Percentiles rank a stretch among this genome's conserved stretches.
These are phyloP conservation scores for Verticillium tricorpus DNA, from an alignment of 2,329 filamentous ascomycete species.

Conservation along the genomic window DNA sequence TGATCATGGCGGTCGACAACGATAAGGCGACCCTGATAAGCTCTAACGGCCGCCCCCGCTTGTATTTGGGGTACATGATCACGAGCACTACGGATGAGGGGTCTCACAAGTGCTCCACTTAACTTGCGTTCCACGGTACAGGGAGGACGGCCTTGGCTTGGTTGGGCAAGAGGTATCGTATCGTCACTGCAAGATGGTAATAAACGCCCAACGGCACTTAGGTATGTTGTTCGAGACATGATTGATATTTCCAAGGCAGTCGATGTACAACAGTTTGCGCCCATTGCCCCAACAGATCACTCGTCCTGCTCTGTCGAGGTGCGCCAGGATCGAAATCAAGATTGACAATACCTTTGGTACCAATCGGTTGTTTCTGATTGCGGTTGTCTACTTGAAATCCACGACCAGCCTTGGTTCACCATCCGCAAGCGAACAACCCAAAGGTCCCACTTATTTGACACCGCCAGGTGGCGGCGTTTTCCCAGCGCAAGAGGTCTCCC, in stretches of 20 bases:
- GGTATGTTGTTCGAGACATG: too few species aligned
- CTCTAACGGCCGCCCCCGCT: not conserved
- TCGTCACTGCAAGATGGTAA: too few species aligned
- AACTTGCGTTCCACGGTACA: not conserved
- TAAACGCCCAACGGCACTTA: too few species aligned
- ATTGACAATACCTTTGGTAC: too few species aligned
- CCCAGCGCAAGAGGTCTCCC: not conserved
- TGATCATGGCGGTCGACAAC: not conserved
- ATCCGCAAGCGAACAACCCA: too few species aligned
- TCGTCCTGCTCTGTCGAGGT: too few species aligned
- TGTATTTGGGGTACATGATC: not conserved
- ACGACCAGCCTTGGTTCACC: not conserved
- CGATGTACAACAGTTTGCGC: too few species aligned
- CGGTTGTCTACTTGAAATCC: not conserved
- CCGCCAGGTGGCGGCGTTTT: not conserved
- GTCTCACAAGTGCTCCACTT: not conserved
- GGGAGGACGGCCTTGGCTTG: not conserved
- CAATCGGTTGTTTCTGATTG: not conserved
- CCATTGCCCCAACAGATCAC: too few species aligned
- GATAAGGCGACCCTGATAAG: not conserved
- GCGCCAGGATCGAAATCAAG: too few species aligned
- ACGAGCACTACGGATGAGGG: not conserved
- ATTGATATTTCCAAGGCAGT: too few species aligned
- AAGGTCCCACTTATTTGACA: not conserved
- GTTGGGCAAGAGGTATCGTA: too few species aligned